Evolutionary conservation across 2,329 filamentous ascomycete species (phyloP).

Genomic region (Diaporthe citrichinensis): DNA sequence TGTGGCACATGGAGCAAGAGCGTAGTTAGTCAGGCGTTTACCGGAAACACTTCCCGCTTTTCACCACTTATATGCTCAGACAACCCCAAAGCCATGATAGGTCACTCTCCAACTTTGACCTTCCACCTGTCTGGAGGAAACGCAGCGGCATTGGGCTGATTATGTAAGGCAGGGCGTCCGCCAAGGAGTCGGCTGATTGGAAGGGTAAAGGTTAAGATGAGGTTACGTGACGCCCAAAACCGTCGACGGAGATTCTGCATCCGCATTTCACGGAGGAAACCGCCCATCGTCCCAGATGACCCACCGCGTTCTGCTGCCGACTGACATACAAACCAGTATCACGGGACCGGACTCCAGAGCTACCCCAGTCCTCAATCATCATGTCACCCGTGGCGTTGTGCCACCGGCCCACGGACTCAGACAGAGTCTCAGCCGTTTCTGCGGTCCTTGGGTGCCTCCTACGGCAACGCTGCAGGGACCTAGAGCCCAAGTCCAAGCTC

Average conservation of each 20-base stretch:
- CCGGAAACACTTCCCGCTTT: neutral
- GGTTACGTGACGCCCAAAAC: slow-evolving; percentile 3
- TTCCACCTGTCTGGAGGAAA: neutral
- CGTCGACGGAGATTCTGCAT: slow-evolving; percentile 20
- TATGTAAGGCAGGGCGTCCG: neutral
- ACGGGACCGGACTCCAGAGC: neutral
- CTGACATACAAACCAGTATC: neutral
- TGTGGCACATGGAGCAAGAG: neutral
- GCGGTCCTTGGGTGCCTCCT: neutral
- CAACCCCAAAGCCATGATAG: no score
- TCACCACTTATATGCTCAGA: neutral
- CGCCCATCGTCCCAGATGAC: slow-evolving; percentile 27
- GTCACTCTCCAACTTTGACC: neutral
- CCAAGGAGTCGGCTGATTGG: slow-evolving; percentile 15
- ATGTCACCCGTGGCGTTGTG: slow-evolving; percentile 2
- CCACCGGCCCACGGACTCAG: neutral
- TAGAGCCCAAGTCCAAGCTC: slow-evolving; percentile 6
- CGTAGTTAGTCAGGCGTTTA: no score
- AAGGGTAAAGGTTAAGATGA: slow-evolving; percentile 5
- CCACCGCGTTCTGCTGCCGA: neutral
- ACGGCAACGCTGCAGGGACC: slow-evolving; percentile 7
- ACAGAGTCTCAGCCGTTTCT: neutral
- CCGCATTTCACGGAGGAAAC: slow-evolving; percentile 14
- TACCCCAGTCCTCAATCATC: neutral
- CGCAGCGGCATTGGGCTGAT: neutral